phyloP scores from a whole-genome alignment of 2,329 filamentous ascomycete genomes.

The Phymatotrichopsis omnivora region DNA sequence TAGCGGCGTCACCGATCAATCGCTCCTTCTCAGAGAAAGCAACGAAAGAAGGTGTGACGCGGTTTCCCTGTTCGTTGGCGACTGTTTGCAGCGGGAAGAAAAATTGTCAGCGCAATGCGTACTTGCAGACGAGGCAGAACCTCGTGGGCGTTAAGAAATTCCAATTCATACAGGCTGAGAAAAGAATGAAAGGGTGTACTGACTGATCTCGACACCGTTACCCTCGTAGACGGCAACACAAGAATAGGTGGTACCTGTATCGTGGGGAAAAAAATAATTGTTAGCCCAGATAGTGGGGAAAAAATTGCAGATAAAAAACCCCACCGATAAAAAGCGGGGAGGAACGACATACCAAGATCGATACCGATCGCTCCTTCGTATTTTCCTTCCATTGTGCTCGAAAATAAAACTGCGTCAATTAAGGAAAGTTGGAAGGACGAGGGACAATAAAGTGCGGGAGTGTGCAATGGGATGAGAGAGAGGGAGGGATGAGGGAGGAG shows the following conservation, averaged over 20 bases:
- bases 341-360: slow-evolving; percentile 53
- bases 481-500: slow-evolving; percentile 21
- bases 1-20: slow-evolving; percentile 97
- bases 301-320: slow-evolving; percentile 5
- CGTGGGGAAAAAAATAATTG: slow-evolving; percentile 13
- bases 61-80: slow-evolving; percentile 99
- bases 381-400: slow-evolving; percentile 73
- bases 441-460: slow-evolving; percentile 27
- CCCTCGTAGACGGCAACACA: slow-evolving; percentile 99
- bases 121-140: slow-evolving; percentile 8
- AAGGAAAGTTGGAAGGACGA: slow-evolving; percentile 23
- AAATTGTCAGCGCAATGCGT: slow-evolving; percentile 11
- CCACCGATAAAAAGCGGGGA: slow-evolving; percentile 5
- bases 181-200: slow-evolving; percentile 34
- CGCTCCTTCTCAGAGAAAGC: slow-evolving; percentile 98
- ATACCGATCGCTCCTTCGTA: slow-evolving; percentile 99
- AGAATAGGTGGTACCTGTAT: slow-evolving; percentile 92
- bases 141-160: background rate
- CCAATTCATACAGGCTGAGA: slow-evolving; percentile 26
- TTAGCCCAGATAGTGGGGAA: slow-evolving; percentile 10
- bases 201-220: slow-evolving; percentile 98
- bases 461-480: slow-evolving; percentile 21
- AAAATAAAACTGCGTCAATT: slow-evolving; percentile 20
- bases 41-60: slow-evolving; percentile 98
- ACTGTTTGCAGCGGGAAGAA: slow-evolving; percentile 41